Evolutionary conservation across 768 basidiomycete genomes (phyloP).

Genomic region (Trametes gibbosa): DNA sequence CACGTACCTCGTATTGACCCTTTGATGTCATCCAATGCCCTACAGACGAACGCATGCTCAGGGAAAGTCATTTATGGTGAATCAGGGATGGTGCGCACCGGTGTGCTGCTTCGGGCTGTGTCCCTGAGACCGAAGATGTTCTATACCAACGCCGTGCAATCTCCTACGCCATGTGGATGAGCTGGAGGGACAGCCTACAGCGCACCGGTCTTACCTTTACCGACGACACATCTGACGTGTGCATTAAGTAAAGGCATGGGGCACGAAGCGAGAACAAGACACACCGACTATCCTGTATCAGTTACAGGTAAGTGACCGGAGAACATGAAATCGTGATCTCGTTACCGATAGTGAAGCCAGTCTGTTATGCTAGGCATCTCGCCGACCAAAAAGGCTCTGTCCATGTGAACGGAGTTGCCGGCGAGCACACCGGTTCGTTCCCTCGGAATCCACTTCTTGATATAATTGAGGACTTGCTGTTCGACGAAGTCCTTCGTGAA

Average conservation of each 20-base stretch:
- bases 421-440: conserved; percentile 67
- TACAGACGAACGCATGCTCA: conserved; percentile 28
- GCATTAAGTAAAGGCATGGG: neutral
- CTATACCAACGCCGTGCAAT: conserved; percentile 73
- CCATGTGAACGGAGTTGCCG: conserved; percentile 85
- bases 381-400: conserved; percentile 65
- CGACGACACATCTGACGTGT: conserved; percentile 69
- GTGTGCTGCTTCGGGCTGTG: conserved; percentile 41
- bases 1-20: conserved; percentile 67
- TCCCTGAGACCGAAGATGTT: conserved; percentile 1
- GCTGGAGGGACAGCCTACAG: neutral
- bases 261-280: conserved; percentile 27
- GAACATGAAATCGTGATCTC: neutral
- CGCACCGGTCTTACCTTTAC: conserved; percentile 52
- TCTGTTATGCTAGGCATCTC: conserved; percentile 81
- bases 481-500: conserved; percentile 60
- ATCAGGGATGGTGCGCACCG: conserved; percentile 41
- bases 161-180: conserved; percentile 46
- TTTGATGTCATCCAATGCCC: conserved; percentile 81
- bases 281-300: conserved; percentile 66
- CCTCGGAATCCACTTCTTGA: conserved; percentile 82
- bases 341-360: conserved; percentile 78
- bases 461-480: conserved; percentile 64
- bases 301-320: no score
- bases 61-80: neutral